Evolutionary conservation across 768 basidiomycete genomes (phyloP).

Genomic region (Mycena indigotica): DNA sequence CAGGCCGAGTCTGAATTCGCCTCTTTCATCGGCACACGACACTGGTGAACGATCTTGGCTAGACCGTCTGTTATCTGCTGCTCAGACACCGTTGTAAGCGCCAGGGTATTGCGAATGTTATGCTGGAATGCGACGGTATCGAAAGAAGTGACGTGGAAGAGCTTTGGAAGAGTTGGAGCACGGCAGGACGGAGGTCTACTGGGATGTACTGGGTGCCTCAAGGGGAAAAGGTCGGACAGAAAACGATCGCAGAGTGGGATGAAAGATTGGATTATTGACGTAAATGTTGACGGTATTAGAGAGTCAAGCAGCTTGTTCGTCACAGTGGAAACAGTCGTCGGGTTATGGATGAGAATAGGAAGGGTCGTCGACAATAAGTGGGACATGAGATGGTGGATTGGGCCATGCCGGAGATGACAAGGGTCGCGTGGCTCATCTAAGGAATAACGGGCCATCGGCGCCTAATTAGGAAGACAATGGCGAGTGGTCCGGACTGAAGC

Average conservation of each 20-base stretch:
- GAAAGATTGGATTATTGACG: constrained; percentile 16
- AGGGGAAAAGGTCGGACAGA: constrained; percentile 9
- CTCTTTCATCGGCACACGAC: constrained; percentile 11
- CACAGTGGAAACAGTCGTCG: constrained; percentile 8
- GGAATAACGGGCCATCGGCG: too few relatives aligned
- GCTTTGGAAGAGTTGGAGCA: constrained; percentile 31
- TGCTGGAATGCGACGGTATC: constrained; percentile 20
- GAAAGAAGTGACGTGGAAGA: constrained; percentile 18
- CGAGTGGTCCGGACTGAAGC: too few relatives aligned
- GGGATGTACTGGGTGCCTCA: constrained; percentile 7
- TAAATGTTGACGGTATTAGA: constrained; percentile 22
- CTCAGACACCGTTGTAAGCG: constrained; percentile 35
- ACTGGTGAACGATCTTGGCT: constrained; percentile 13
- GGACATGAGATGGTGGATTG: constrained; percentile 19
- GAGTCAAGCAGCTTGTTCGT: constrained; percentile 18
- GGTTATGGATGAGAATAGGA: constrained; percentile 22
- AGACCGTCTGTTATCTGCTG: constrained; percentile 10
- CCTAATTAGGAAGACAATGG: too few relatives aligned
- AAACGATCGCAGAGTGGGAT: constrained; percentile 14
- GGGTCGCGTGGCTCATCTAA: too few relatives aligned
- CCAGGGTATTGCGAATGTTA: constrained; percentile 32
- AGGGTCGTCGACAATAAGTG: constrained; percentile 15
- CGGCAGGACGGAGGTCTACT: constrained; percentile 31
- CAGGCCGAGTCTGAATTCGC: background rate
- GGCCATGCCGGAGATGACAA: constrained; percentile 32